phyloP scores from a whole-genome alignment of 2,329 filamentous ascomycete species.

The Trichoderma sp. region DNA sequence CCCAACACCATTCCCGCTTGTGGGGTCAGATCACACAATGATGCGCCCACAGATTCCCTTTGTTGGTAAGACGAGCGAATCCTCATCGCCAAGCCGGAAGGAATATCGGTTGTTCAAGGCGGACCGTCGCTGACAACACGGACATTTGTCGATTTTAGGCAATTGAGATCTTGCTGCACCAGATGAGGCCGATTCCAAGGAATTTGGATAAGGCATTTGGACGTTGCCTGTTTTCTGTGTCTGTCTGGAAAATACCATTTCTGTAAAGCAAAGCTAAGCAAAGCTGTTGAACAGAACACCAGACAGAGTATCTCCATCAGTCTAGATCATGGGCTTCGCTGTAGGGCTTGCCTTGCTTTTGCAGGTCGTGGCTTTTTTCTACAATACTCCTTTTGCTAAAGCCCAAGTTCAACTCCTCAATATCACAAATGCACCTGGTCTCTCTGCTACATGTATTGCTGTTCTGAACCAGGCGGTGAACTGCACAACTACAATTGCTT shows the following conservation, averaged over 20 bases:
- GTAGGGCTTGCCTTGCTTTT: not conserved
- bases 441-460: not conserved
- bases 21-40: not conserved
- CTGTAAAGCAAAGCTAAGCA: not conserved
- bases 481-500: not conserved
- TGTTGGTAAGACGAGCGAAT: not conserved
- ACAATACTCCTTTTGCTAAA: not conserved
- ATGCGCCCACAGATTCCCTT: not conserved
- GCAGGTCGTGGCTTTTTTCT: not conserved
- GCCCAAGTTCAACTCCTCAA: not conserved
- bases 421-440: not conserved
- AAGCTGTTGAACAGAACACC: not conserved
- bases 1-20: not conserved
- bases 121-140: not conserved
- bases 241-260: not conserved
- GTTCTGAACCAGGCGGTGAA: not conserved
- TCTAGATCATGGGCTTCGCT: not conserved
- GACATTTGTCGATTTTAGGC: not conserved
- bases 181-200: not conserved
- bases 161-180: not conserved
- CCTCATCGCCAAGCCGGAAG: not conserved
- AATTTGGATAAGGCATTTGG: not conserved
- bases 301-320: not conserved
- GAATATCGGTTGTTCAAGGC: not conserved
- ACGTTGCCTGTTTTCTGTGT: not conserved